Evolutionary conservation across 2,329 filamentous ascomycete genomes (phyloP).

Genomic region (Fusarium sp.): DNA sequence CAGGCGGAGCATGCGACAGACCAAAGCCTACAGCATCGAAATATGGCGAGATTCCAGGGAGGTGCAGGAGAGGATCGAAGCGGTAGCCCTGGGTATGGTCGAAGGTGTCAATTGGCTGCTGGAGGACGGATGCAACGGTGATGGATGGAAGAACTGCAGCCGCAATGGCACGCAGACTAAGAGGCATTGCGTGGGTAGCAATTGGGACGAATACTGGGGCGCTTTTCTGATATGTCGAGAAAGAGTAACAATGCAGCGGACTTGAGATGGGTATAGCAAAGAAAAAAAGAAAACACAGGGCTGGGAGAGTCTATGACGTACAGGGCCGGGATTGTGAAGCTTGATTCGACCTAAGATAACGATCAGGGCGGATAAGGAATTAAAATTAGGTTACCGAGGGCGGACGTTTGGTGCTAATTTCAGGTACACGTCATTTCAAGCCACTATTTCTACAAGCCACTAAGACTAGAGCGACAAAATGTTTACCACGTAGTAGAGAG

Average conservation of each 20-base stretch:
- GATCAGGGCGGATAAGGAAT: background rate
- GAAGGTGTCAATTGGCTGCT: constrained; percentile 34
- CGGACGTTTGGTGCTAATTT: background rate
- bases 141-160: constrained; percentile 10
- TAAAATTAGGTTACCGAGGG: background rate
- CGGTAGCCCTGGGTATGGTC: constrained; percentile 44
- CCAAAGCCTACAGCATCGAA: constrained; percentile 46
- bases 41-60: constrained; percentile 46
- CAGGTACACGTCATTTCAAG: background rate
- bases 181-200: constrained; percentile 13
- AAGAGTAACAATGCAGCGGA: background rate
- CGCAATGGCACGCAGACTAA: constrained; percentile 9
- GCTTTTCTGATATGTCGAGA: background rate
- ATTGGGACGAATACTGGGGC: background rate
- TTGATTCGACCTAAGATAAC: background rate
- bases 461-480: no score
- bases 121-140: constrained; percentile 18
- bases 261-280: background rate
- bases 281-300: background rate
- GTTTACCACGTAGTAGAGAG: no score
- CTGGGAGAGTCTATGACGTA: constrained; percentile 15
- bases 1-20: constrained; percentile 36
- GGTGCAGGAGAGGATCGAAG: constrained; percentile 44
- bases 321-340: background rate
- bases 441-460: background rate